Evolutionary conservation across 2,329 filamentous ascomycete genomes (phyloP).

Genomic region (Fusarium sp.): DNA sequence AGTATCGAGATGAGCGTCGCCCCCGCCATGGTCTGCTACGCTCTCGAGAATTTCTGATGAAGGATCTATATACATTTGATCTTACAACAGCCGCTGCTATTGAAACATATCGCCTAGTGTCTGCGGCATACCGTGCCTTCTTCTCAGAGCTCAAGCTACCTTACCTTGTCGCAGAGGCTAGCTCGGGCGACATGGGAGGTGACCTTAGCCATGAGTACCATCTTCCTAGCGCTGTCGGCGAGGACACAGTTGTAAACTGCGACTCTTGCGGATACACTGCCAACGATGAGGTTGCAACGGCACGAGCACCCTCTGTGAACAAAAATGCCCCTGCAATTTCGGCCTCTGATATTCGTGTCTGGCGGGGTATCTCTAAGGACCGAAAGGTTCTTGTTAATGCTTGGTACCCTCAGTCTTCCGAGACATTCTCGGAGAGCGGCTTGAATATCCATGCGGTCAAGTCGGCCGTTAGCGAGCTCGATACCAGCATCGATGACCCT

Average conservation of each 20-base stretch:
- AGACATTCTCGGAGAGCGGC: slow-evolving; percentile 45
- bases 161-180: slow-evolving; percentile 86
- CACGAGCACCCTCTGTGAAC: slow-evolving; percentile 35
- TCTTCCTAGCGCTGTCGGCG: slow-evolving; percentile 81
- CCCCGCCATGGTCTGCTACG: slow-evolving; percentile 90
- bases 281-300: slow-evolving; percentile 85
- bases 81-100: slow-evolving; percentile 74
- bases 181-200: slow-evolving; percentile 96
- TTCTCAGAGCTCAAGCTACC: slow-evolving; percentile 88
- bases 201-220: slow-evolving; percentile 96
- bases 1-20: slow-evolving; percentile 93
- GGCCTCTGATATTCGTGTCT: slow-evolving; percentile 54
- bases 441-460: slow-evolving; percentile 73
- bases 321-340: not conserved
- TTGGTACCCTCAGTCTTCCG: slow-evolving; percentile 66
- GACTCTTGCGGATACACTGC: slow-evolving; percentile 78
- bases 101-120: slow-evolving; percentile 82
- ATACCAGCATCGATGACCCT: slow-evolving; percentile 75
- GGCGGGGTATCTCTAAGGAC: slow-evolving; percentile 77
- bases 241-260: slow-evolving; percentile 87
- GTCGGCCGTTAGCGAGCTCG: slow-evolving; percentile 72
- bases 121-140: slow-evolving; percentile 78
- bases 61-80: slow-evolving; percentile 98
- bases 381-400: slow-evolving; percentile 76
- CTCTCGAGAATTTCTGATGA: slow-evolving; percentile 95